Percentiles rank a stretch among this genome's conserved stretches.
These are phyloP conservation scores for Phialophora macrospora DNA, from an alignment of 2,329 filamentous ascomycete genomes.

Conservation along the genomic window DNA sequence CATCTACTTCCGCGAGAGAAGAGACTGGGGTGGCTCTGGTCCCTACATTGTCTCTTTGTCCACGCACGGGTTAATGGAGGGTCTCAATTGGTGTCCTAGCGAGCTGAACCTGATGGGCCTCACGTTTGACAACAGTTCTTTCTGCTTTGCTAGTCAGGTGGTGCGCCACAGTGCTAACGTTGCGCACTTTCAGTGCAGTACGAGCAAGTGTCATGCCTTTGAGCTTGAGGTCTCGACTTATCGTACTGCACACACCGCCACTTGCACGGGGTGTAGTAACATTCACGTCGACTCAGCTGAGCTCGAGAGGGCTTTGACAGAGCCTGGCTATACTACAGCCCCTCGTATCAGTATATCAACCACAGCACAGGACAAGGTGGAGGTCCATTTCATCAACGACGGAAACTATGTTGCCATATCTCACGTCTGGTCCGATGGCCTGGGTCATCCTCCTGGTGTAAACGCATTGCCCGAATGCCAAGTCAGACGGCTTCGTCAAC, in stretches of 20 bases:
- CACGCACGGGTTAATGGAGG: background rate
- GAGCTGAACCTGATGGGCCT: slow-evolving; percentile 11
- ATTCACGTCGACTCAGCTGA: background rate
- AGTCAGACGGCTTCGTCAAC: background rate
- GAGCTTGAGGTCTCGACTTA: background rate
- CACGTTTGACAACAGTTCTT: slow-evolving; percentile 10
- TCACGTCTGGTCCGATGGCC: slow-evolving; percentile 21
- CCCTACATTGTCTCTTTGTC: background rate
- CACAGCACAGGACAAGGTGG: background rate
- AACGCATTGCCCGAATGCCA: slow-evolving; percentile 16
- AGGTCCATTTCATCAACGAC: background rate
- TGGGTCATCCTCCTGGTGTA: slow-evolving; percentile 7
- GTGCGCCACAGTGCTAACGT: background rate
- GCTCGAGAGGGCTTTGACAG: background rate
- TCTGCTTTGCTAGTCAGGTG: slow-evolving; percentile 7
- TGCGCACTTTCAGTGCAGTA: background rate
- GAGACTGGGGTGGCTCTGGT: background rate
- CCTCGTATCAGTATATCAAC: background rate
- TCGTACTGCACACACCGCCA: background rate
- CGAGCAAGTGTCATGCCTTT: slow-evolving; percentile 1
- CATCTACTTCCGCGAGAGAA: background rate
- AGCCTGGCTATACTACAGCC: background rate
- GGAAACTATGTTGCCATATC: slow-evolving; percentile 12
- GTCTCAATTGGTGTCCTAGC: slow-evolving; percentile 17
- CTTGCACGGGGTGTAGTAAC: background rate